Evolutionary conservation across 108 stramenopile genomes (phyloP).

Genomic region (Pseudonitzschia multistriata): DNA sequence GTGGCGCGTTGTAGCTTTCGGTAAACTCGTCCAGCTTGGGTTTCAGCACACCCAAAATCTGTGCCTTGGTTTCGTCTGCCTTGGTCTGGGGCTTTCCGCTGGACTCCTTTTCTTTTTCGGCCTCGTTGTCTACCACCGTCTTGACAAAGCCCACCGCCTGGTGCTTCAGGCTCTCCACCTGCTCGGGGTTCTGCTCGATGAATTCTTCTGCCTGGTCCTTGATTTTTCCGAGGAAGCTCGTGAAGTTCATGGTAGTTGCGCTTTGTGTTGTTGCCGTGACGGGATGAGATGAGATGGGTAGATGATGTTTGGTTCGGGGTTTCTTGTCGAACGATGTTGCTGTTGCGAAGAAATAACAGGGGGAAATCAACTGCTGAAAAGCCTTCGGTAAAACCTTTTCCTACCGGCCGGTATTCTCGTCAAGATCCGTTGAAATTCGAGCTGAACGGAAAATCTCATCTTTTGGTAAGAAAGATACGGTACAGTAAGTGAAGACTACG

Average conservation of each 20-base stretch:
- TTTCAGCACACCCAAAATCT: neutral
- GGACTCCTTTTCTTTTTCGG: neutral
- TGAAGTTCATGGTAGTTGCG: neutral
- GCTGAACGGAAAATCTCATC: too few species aligned
- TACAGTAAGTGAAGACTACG: too few species aligned
- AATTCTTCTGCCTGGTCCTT: neutral
- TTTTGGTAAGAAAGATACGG: too few species aligned
- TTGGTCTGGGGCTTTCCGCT: neutral
- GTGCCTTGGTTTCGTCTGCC: neutral
- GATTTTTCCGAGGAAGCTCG: neutral
- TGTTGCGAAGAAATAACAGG: too few species aligned
- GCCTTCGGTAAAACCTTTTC: too few species aligned
- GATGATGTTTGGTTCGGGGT: too few species aligned
- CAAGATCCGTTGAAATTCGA: too few species aligned
- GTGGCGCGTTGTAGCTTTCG: neutral
- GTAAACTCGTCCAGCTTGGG: neutral
- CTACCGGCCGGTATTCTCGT: too few species aligned
- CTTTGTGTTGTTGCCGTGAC: too few species aligned
- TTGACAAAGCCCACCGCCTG: constrained; percentile 1
- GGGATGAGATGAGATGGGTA: too few species aligned
- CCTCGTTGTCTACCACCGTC: neutral
- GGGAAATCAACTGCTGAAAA: too few species aligned
- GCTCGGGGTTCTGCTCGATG: constrained; percentile 3
- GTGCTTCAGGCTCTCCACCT: neutral
- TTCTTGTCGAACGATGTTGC: too few species aligned